Base-by-base conservation (phyloP, 306 rosid genomes). In the Dicorynia guianensis region DNA sequence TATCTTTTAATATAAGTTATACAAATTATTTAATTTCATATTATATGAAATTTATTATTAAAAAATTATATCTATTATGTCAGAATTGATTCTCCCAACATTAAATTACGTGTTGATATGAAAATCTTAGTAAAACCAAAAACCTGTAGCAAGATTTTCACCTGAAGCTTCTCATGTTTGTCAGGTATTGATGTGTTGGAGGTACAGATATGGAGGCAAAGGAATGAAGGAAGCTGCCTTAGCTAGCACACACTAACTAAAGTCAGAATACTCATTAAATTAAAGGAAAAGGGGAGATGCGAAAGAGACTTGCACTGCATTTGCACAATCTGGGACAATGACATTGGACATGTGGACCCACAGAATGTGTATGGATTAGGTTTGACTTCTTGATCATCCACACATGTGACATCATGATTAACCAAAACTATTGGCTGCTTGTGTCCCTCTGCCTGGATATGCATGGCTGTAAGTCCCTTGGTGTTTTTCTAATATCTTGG, bases 351-450 rank as follows among this genome's bases (percentile, higher is more conserved):
- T 1, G 44, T 67, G 59, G 72, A 3, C 60, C 72, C 72, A 33
- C 59, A 33, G 38, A 48, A 67, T 67, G 72, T 33, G 14, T 25
- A 1, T n/a, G 72, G 72, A 67, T 67, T 67, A 34, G 72, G 72
- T 67, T 67, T 67, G 72, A 67, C 72, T 58, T 67, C 7, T 67
- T 7, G 6, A 8, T 47, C 14, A 33, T 67, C 19, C 4, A 7
- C 30, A 4, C 40, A 53, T 53, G 30, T 67, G 13, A 54, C 72
- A 49, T 48, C 58, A 67, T 67, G 49, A 85, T 87, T 84, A 82
- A 86, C 78, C 35, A 84, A 82, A 85, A 73, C 85, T 25, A 55
- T 73, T 75, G 78, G 54, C 79, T 76, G 75, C 63, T 38, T 77
- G 55, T 48, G 71, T 79, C 76, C 62, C 60, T 67, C 67, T 40